phyloP scores from a whole-genome alignment of 2,329 filamentous ascomycete species.

The Didymella sp. region DNA sequence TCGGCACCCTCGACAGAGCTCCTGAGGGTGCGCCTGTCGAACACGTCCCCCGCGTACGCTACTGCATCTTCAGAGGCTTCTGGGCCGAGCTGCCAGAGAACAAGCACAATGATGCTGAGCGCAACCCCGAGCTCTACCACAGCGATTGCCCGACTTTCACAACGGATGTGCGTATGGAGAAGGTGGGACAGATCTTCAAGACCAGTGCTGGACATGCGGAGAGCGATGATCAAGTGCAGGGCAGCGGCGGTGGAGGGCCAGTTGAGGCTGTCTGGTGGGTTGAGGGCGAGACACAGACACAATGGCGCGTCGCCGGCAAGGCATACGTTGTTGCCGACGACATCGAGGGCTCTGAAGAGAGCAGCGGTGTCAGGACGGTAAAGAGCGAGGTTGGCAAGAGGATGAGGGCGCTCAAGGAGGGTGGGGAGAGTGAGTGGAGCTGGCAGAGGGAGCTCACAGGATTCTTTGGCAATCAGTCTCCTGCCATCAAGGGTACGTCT shows the following conservation, averaged over 20 bases:
- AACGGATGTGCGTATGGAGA: slow-evolving; percentile 87
- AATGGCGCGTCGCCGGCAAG: slow-evolving; percentile 84
- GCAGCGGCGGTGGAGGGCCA: slow-evolving; percentile 69
- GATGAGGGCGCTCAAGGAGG: slow-evolving; percentile 65
- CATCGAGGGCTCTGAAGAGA: slow-evolving; percentile 62
- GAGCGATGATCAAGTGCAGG: slow-evolving; percentile 51
- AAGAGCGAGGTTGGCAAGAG: slow-evolving; percentile 66
- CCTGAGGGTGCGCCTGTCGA: slow-evolving; percentile 51
- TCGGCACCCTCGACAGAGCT: slow-evolving; percentile 57
- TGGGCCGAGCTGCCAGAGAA: slow-evolving; percentile 77
- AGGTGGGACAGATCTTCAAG: slow-evolving; percentile 73
- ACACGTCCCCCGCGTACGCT: slow-evolving; percentile 68
- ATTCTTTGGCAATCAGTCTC: slow-evolving; percentile 88
- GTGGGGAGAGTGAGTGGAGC: slow-evolving; percentile 65
- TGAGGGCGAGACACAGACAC: slow-evolving; percentile 69
- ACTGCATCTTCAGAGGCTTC: slow-evolving; percentile 85
- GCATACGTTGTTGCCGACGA: slow-evolving; percentile 78
- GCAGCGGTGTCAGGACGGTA: slow-evolving; percentile 63
- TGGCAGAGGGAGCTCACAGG: slow-evolving; percentile 82
- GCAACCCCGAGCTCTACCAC: slow-evolving; percentile 74
- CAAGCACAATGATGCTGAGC: slow-evolving; percentile 72
- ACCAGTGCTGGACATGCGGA: slow-evolving; percentile 57
- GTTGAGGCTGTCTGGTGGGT: slow-evolving; percentile 90
- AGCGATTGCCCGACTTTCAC: slow-evolving; percentile 84
- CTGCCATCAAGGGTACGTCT: slow-evolving; percentile 72